Evolutionary conservation across 164 flowering plant species (phyloP).

Genomic region (Paratinospora sagittata): DNA sequence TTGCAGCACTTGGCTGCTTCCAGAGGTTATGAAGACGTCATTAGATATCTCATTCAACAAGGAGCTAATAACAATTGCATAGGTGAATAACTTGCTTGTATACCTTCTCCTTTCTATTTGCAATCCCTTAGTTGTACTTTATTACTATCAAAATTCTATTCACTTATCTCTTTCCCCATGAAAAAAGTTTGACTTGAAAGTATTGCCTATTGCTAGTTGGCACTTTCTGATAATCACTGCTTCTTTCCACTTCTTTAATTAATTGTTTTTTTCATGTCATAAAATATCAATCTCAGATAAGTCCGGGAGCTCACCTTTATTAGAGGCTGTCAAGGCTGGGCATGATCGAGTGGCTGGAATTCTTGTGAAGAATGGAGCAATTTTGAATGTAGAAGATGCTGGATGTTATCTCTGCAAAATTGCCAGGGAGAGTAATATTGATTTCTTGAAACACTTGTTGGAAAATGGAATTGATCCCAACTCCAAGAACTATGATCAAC

Average conservation of each 20-base stretch:
- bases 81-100: conserved; percentile 34
- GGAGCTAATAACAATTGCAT: conserved; percentile 39
- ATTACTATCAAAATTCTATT: too few relatives aligned
- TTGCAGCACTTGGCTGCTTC: conserved; percentile 77
- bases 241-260: too few relatives aligned
- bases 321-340: conserved; percentile 58
- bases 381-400: conserved; percentile 28
- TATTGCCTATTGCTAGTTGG: too few relatives aligned
- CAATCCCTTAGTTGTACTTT: conserved; percentile 14
- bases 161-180: too few relatives aligned
- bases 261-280: too few relatives aligned
- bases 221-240: too few relatives aligned
- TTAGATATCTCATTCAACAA: conserved; percentile 47
- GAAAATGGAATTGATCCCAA: conserved; percentile 49
- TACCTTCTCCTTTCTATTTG: neutral
- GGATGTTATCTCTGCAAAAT: conserved; percentile 45
- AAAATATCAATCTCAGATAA: conserved; percentile 8
- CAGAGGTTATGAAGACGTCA: conserved; percentile 62
- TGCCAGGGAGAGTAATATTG: conserved; percentile 8
- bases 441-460: conserved; percentile 19
- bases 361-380: too few relatives aligned
- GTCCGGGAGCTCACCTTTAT: conserved; percentile 51
- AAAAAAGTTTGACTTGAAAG: too few relatives aligned
- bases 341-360: conserved; percentile 9
- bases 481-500: conserved; percentile 44